These are phyloP conservation scores for Clonostachys rhizophaga DNA, from an alignment of 2,329 filamentous ascomycete genomes.

Conservation along the genomic window DNA sequence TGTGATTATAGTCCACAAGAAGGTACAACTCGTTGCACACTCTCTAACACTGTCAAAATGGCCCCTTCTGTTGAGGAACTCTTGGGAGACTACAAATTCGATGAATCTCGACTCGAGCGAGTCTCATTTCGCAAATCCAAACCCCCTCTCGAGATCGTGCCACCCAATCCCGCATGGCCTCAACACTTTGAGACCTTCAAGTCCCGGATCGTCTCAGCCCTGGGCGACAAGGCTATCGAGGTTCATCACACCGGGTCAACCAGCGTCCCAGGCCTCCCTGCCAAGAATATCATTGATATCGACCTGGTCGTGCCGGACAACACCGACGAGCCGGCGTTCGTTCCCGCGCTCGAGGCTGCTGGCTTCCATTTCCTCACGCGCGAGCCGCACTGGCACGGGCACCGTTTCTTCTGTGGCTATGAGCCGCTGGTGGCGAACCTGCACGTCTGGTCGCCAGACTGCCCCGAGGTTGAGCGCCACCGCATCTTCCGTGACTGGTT, in stretches of 20 bases:
- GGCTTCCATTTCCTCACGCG: conserved; percentile 40
- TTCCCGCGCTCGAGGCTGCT: conserved; percentile 29
- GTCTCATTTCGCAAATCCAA: conserved; percentile 14
- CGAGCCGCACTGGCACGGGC: conserved; percentile 40
- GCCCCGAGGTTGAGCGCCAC: conserved; percentile 34
- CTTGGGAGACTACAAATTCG: conserved; percentile 15
- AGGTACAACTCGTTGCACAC: too few relatives aligned
- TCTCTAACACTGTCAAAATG: conserved; percentile 6
- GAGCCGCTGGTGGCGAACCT: conserved; percentile 34
- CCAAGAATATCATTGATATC: conserved; percentile 48
- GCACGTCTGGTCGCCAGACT: conserved; percentile 40
- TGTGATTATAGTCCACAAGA: too few relatives aligned
- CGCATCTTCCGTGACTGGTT: conserved; percentile 40
- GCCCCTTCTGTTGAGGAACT: conserved; percentile 12
- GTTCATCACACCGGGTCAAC: conserved; percentile 46
- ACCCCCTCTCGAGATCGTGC: conserved; percentile 20
- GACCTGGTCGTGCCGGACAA: conserved; percentile 38
- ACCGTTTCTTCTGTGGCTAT: conserved; percentile 35
- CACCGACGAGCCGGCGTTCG: conserved; percentile 34
- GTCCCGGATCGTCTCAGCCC: conserved; percentile 23
- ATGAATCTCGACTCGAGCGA: conserved; percentile 12
- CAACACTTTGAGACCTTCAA: conserved; percentile 19
- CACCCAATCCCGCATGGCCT: conserved; percentile 30
- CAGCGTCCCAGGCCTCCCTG: conserved; percentile 39
- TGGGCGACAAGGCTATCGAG: conserved; percentile 25